Percentiles rank a stretch among this genome's conserved stretches.
These are phyloP conservation scores for Aspergillus chevalieri DNA, from an alignment of 2,329 filamentous ascomycete genomes.

Conservation along the genomic window DNA sequence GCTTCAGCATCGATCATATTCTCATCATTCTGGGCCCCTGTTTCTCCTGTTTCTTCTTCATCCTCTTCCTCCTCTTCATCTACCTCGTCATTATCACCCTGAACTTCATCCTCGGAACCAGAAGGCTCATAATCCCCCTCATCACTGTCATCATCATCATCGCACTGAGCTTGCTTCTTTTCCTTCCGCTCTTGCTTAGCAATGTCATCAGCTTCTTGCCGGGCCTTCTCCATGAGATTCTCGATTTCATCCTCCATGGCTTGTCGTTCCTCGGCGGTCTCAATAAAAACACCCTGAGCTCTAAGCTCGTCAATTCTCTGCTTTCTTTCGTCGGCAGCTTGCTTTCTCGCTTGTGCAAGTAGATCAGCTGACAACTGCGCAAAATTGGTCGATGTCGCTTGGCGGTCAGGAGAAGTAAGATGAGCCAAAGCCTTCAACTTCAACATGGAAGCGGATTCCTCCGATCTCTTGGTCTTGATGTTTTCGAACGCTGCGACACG, in stretches of 20 bases:
- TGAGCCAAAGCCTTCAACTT: constrained; percentile 69
- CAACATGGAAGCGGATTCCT: constrained; percentile 56
- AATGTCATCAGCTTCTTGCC: constrained; percentile 72
- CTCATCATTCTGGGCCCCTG: constrained; percentile 11
- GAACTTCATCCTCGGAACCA: constrained; percentile 40
- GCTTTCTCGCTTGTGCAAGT: constrained; percentile 66
- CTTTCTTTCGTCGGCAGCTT: constrained; percentile 71
- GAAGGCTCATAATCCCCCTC: constrained; percentile 42
- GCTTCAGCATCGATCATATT: constrained; percentile 18
- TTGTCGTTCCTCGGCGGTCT: constrained; percentile 81
- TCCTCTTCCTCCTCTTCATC: constrained; percentile 30
- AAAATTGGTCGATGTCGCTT: constrained; percentile 56
- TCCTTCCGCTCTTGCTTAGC: constrained; percentile 69
- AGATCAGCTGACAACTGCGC: constrained; percentile 64
- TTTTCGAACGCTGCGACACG: constrained; percentile 63
- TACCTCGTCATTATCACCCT: constrained; percentile 32
- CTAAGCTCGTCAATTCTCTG: constrained; percentile 70
- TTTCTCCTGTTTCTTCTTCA: constrained; percentile 10
- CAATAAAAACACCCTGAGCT: constrained; percentile 72
- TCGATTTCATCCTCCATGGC: constrained; percentile 77
- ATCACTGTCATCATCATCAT: constrained; percentile 53
- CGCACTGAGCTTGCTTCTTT: constrained; percentile 55
- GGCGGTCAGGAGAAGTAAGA: constrained; percentile 53
- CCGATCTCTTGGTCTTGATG: constrained; percentile 56
- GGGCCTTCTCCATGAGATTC: constrained; percentile 77